Evolutionary conservation across 192 early-diverging fungal species (phyloP).

Genomic region (Allomyces macrogynus): DNA sequence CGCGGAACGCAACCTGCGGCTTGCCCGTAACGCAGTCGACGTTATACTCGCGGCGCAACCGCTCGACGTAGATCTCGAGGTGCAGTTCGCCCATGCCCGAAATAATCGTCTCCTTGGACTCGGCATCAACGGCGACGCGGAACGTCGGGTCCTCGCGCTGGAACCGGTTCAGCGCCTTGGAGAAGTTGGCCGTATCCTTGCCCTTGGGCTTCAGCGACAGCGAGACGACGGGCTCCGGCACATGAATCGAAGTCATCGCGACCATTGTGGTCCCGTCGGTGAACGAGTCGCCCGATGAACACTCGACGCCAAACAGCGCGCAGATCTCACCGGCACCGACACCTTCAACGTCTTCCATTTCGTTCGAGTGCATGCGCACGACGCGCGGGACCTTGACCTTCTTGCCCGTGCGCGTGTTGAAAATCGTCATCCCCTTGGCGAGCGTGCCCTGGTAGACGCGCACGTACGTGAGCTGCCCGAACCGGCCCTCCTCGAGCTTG

Average conservation of each 20-base stretch:
- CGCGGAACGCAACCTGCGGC: slow-evolving; percentile 94
- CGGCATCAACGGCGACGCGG: slow-evolving; percentile 55
- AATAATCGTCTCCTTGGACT: slow-evolving; percentile 61
- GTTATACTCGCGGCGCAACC: slow-evolving; percentile 93
- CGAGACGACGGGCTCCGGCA: slow-evolving; percentile 95
- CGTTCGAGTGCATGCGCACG: slow-evolving; percentile 95
- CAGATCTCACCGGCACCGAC: slow-evolving; percentile 91
- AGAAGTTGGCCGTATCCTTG: slow-evolving; percentile 57
- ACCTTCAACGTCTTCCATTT: slow-evolving; percentile 91
- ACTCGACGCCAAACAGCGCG: slow-evolving; percentile 94
- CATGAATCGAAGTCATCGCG: slow-evolving; percentile 94
- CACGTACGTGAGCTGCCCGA: slow-evolving; percentile 91
- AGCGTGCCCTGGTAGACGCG: slow-evolving; percentile 88
- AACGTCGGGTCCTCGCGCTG: slow-evolving; percentile 70
- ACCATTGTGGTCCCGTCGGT: slow-evolving; percentile 63
- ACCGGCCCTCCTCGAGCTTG: slow-evolving; percentile 82
- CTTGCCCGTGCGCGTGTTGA: slow-evolving; percentile 76
- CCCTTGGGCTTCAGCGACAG: slow-evolving; percentile 76
- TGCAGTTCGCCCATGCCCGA: slow-evolving; percentile 78
- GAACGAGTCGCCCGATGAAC: slow-evolving; percentile 91
- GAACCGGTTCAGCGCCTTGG: slow-evolving; percentile 53
- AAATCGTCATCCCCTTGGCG: slow-evolving; percentile 65
- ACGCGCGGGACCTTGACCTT: slow-evolving; percentile 87
- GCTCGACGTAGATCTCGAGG: slow-evolving; percentile 86
- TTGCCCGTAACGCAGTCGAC: slow-evolving; percentile 90